Conservation (phyloP, 2,329 filamentous ascomycete species). For the Zalaria obscura region DNA sequence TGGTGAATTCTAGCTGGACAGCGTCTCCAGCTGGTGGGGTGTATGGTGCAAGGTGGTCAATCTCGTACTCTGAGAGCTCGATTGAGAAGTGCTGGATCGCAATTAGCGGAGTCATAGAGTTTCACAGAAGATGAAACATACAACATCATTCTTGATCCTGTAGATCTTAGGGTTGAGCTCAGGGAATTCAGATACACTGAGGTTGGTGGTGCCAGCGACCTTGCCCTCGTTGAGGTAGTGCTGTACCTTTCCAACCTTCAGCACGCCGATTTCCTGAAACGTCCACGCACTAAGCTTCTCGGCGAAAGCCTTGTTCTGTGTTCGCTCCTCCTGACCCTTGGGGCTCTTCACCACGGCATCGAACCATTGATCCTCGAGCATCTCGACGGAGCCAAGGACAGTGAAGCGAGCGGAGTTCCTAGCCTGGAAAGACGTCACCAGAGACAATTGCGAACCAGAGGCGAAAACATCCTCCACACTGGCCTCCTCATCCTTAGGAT, state of each 20-base stretch:
- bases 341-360: conserved; percentile 56
- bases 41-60: conserved; percentile 64
- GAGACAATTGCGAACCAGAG: conserved; percentile 65
- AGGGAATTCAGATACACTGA: conserved; percentile 10
- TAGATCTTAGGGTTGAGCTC: conserved; percentile 73
- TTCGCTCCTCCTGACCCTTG: conserved; percentile 39
- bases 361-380: conserved; percentile 82
- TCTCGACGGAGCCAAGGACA: conserved; percentile 72
- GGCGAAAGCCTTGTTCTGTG: conserved; percentile 73
- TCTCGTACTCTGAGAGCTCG: conserved; percentile 72
- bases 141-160: conserved; percentile 90
- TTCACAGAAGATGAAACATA: conserved; percentile 36
- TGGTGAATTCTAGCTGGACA: conserved; percentile 92
- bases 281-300: conserved; percentile 83
- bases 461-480: conserved; percentile 71
- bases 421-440: conserved; percentile 79
- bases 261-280: conserved; percentile 83
- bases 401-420: conserved; percentile 86
- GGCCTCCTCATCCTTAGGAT: conserved; percentile 68
- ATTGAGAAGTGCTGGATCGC: conserved; percentile 60
- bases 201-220: conserved; percentile 17
- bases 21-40: conserved; percentile 53
- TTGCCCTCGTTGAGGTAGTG: conserved; percentile 52
- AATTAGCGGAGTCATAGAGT: conserved; percentile 12
- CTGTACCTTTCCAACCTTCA: conserved; percentile 70